Percentiles rank a stretch among this genome's conserved stretches.
phyloP scores from a whole-genome alignment of 192 early-diverging fungal species.

The Coemansia sp. region DNA sequence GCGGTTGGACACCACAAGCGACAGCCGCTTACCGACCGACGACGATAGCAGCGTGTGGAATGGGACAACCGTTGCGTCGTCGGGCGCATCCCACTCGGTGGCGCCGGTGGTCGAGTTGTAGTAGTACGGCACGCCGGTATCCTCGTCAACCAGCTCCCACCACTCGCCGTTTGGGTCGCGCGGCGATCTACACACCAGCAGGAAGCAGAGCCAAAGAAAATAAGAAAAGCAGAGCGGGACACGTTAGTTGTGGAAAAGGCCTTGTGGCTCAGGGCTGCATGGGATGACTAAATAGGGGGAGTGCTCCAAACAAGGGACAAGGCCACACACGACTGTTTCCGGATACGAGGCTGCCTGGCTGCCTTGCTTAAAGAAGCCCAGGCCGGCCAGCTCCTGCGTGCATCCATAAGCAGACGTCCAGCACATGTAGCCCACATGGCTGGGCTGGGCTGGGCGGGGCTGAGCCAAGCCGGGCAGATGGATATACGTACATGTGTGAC shows the following conservation, averaged over 20 bases:
- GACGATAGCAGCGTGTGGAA: constrained; percentile 70
- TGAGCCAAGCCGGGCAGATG: neutral
- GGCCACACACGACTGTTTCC: neutral
- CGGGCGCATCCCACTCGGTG: constrained; percentile 87
- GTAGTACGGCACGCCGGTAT: constrained; percentile 85
- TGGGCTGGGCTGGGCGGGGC: neutral
- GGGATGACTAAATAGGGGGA: neutral
- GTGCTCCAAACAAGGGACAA: neutral
- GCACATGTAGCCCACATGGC: no score
- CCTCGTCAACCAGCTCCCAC: constrained; percentile 95
- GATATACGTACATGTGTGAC: constrained; percentile 41
- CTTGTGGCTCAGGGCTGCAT: neutral
- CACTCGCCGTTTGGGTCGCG: constrained; percentile 81
- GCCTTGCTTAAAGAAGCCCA: neutral
- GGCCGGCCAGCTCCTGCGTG: neutral
- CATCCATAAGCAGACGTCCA: neutral
- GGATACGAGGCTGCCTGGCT: neutral
- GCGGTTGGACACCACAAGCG: constrained; percentile 56
- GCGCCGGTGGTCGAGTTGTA: constrained; percentile 85
- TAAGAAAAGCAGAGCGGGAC: neutral
- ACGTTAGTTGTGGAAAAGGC: neutral
- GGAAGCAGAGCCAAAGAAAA: neutral
- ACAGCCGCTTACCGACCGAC: constrained; percentile 77
- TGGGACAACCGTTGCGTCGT: constrained; percentile 69
- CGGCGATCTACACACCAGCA: constrained; percentile 57